Conservation (phyloP, 1,284 basidiomycete genomes). For the Puccinia coronata region DNA sequence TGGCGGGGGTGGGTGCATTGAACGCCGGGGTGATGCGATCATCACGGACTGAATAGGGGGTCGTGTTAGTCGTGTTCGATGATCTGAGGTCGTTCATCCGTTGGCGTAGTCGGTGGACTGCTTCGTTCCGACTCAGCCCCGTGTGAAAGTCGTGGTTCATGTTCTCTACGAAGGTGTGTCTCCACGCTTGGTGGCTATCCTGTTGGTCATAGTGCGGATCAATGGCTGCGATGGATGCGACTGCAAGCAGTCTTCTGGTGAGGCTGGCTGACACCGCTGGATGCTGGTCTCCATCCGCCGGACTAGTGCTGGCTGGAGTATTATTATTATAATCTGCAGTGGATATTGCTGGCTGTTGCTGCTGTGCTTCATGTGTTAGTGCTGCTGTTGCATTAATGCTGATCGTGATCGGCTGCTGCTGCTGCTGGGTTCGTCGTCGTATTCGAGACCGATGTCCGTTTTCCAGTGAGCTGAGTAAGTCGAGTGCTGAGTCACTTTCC, state of each 20-base stretch:
- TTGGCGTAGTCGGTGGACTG: constrained; percentile 34
- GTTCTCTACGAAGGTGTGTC: neutral
- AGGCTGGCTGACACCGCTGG: neutral
- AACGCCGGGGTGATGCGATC: too few species aligned
- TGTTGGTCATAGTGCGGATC: neutral
- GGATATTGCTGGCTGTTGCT: too few species aligned
- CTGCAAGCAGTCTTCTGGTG: constrained; percentile 17
- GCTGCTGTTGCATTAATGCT: neutral
- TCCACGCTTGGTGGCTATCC: neutral
- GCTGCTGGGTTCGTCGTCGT: neutral
- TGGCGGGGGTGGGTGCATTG: neutral
- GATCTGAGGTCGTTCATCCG: neutral
- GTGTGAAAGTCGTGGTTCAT: constrained; percentile 33
- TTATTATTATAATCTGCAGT: neutral
- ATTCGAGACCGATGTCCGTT: neutral
- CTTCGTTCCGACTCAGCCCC: neutral
- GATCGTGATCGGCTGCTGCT: neutral
- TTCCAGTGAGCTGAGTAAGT: constrained; percentile 12
- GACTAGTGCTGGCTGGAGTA: neutral
- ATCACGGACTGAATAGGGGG: too few species aligned
- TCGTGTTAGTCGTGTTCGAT: neutral
- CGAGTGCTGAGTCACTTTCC: neutral
- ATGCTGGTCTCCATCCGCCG: neutral
- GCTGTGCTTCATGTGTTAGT: too few species aligned
- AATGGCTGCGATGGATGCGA: neutral